phyloP scores from a whole-genome alignment of 1,284 basidiomycete species.

The Erythrobasidium hasegawianum region DNA sequence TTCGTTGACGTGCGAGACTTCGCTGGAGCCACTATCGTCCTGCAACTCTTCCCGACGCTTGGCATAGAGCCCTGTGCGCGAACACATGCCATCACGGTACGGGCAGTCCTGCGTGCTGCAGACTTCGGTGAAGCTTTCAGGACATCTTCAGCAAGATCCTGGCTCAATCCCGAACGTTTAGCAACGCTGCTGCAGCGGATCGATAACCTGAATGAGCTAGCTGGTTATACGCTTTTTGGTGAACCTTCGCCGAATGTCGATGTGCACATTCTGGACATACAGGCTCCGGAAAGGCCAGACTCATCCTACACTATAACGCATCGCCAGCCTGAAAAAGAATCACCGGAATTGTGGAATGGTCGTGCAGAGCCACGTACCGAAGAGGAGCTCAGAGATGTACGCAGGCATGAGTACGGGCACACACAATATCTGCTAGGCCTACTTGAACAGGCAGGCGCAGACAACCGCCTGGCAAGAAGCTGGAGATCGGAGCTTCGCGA shows the following conservation, averaged over 20 bases:
- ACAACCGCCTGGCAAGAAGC: background rate
- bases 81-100: slow-evolving; percentile 7
- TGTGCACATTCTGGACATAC: background rate
- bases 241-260: background rate
- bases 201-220: slow-evolving; percentile 7
- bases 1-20: slow-evolving; percentile 23
- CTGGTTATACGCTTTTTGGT: background rate
- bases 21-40: slow-evolving; percentile 3
- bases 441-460: slow-evolving; percentile 11
- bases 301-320: background rate
- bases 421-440: background rate
- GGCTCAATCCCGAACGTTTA: slow-evolving; percentile 1
- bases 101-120: slow-evolving; percentile 11
- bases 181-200: slow-evolving; percentile 5
- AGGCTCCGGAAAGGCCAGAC: background rate
- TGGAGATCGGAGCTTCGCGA: too few relatives aligned
- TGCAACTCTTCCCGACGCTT: background rate
- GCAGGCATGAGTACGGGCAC: slow-evolving; percentile 10
- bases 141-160: background rate
- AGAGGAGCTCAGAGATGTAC: background rate
- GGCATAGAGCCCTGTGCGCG: slow-evolving; percentile 4
- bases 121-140: slow-evolving; percentile 1
- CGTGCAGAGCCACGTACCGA: slow-evolving; percentile 8
- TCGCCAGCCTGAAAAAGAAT: background rate
- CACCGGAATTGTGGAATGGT: slow-evolving; percentile 11